A percentile compares a stretch with the other conserved stretches of the same genome.
Evolutionary conservation across 805 yeast species (phyloP).

Genomic region (Monosporozyma unispora): DNA sequence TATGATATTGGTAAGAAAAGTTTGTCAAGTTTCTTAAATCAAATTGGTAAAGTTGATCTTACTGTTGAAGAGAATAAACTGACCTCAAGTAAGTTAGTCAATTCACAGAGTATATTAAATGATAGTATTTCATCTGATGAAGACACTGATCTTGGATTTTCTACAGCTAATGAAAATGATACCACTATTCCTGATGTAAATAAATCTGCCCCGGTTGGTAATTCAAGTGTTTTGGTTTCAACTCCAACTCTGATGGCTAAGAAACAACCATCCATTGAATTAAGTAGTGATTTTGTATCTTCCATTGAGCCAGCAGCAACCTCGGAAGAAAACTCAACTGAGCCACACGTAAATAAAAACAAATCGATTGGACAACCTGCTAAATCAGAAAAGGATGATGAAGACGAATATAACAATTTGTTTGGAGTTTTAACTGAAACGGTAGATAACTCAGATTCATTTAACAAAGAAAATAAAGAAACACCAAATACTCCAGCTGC

Average conservation of each 20-base stretch:
- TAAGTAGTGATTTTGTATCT: too few species aligned
- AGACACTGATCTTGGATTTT: background rate
- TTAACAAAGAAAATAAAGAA: background rate
- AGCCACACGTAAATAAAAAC: background rate
- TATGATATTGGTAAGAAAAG: constrained; percentile 11
- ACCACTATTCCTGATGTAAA: background rate
- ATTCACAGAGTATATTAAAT: background rate
- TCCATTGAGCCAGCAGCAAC: too few species aligned
- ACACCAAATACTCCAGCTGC: constrained; percentile 1
- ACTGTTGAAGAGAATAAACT: background rate
- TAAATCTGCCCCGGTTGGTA: background rate
- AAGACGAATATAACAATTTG: constrained; percentile 2
- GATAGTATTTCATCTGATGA: background rate
- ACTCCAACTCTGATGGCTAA: background rate
- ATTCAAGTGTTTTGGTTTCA: background rate
- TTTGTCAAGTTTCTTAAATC: constrained; percentile 9
- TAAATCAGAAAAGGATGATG: background rate
- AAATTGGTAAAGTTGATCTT: constrained; percentile 2
- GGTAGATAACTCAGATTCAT: background rate
- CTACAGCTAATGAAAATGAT: constrained; percentile 7
- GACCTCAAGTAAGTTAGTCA: background rate
- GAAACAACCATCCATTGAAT: background rate
- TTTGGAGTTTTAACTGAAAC: constrained; percentile 5
- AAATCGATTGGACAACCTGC: background rate
- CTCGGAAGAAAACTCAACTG: too few species aligned